phyloP scores from a whole-genome alignment of 371 early-diverging fungal species.

The Mortierella sp. region DNA sequence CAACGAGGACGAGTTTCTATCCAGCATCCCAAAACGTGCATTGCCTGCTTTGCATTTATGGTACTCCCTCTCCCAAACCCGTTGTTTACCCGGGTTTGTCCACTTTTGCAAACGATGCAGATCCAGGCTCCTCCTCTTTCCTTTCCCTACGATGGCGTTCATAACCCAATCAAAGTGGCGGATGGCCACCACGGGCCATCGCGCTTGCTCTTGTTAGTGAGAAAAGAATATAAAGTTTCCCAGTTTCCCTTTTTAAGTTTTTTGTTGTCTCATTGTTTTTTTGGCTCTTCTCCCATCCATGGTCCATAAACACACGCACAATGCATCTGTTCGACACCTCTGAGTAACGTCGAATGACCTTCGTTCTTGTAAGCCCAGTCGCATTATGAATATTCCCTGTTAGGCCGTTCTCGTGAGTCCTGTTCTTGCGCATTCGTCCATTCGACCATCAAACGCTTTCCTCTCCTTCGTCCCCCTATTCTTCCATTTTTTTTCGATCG shows the following conservation, averaged over 20 bases:
- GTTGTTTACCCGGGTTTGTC: neutral
- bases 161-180: constrained; percentile 6
- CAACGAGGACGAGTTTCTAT: neutral
- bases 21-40: neutral
- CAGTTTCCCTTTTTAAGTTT: neutral
- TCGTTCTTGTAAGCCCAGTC: neutral
- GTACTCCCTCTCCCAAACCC: neutral
- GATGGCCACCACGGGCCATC: constrained; percentile 6
- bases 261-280: neutral
- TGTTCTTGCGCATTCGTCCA: neutral
- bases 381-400: neutral
- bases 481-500: no score
- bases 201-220: neutral
- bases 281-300: neutral
- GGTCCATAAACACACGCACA: neutral
- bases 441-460: neutral
- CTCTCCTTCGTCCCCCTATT: neutral
- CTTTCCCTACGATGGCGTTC: neutral
- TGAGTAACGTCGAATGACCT: neutral
- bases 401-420: neutral
- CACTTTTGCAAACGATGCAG: neutral
- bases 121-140: neutral
- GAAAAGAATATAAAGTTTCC: neutral
- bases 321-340: neutral
- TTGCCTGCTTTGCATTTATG: neutral